Conservation (phyloP, 208 protist genomes). For the Wallacemonas sp. region DNA sequence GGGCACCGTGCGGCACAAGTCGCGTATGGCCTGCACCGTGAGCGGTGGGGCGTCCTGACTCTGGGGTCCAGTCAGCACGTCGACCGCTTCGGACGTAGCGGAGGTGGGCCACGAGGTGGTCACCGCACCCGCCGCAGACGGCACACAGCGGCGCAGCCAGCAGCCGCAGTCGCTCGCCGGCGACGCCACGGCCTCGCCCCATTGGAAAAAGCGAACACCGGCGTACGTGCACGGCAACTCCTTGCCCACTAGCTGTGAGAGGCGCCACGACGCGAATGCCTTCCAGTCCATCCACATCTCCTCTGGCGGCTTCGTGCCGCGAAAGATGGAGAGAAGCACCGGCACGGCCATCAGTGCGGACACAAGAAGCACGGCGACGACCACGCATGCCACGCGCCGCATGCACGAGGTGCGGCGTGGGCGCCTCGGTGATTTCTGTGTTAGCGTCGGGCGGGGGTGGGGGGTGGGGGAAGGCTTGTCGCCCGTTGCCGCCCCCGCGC, state of each 20-base stretch:
- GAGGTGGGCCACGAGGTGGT: background rate
- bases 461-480: too few species aligned
- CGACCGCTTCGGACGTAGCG: background rate
- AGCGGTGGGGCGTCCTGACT: background rate
- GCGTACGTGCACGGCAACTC: conserved; percentile 23
- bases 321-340: conserved; percentile 8
- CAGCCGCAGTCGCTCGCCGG: conserved; percentile 9
- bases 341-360: background rate
- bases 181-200: conserved; percentile 19
- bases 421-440: background rate
- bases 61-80: background rate
- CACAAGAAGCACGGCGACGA: background rate
- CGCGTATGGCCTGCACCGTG: conserved; percentile 14
- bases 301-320: conserved; percentile 15
- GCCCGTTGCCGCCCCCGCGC: too few species aligned
- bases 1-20: background rate
- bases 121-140: background rate
- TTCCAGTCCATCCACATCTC: conserved; percentile 33
- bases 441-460: background rate
- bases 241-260: background rate
- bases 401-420: background rate
- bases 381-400: background rate
- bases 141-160: conserved; percentile 25
- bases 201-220: conserved; percentile 27
- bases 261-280: conserved; percentile 7